Conservation (phyloP, 192 early-diverging fungal species). For the Obelidium mucronatum region DNA sequence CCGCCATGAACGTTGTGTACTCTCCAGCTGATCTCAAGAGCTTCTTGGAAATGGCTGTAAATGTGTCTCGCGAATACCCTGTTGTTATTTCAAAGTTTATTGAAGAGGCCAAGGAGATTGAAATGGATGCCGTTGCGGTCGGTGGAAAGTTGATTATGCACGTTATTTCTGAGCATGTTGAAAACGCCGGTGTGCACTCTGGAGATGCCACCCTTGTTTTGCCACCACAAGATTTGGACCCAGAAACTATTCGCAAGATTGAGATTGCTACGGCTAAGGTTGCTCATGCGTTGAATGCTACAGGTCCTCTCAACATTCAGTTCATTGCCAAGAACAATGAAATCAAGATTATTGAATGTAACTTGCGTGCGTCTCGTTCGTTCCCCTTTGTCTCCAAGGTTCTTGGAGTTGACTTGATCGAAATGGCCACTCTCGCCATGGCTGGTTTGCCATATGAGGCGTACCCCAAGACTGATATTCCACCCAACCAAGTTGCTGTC, state of each 20-base stretch:
- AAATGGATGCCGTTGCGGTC: constrained; percentile 97
- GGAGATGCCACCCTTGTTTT: constrained; percentile 96
- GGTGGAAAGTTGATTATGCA: constrained; percentile 88
- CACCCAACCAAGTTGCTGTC: constrained; percentile 79
- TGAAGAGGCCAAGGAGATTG: constrained; percentile 97
- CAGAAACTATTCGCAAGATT: constrained; percentile 92
- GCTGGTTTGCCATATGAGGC: constrained; percentile 79
- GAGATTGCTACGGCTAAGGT: constrained; percentile 92
- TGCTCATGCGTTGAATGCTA: constrained; percentile 90
- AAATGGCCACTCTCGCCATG: constrained; percentile 97
- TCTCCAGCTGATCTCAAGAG: constrained; percentile 81
- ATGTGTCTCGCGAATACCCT: constrained; percentile 92
- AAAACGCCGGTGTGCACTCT: constrained; percentile 99
- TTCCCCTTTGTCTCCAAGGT: constrained; percentile 99
- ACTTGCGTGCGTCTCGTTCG: constrained; percentile 93
- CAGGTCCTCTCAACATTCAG: constrained; percentile 99
- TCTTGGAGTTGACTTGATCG: constrained; percentile 91
- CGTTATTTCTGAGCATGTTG: constrained; percentile 97
- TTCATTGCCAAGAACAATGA: constrained; percentile 99
- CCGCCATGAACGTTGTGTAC: constrained; percentile 98
- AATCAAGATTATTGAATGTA: constrained; percentile 99
- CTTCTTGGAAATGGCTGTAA: constrained; percentile 89
- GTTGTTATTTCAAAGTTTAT: constrained; percentile 99
- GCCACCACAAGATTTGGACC: constrained; percentile 95
- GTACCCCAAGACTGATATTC: constrained; percentile 79